Base-by-base conservation (phyloP, 2,329 filamentous ascomycete species). In the Leptosphaerulina australis region DNA sequence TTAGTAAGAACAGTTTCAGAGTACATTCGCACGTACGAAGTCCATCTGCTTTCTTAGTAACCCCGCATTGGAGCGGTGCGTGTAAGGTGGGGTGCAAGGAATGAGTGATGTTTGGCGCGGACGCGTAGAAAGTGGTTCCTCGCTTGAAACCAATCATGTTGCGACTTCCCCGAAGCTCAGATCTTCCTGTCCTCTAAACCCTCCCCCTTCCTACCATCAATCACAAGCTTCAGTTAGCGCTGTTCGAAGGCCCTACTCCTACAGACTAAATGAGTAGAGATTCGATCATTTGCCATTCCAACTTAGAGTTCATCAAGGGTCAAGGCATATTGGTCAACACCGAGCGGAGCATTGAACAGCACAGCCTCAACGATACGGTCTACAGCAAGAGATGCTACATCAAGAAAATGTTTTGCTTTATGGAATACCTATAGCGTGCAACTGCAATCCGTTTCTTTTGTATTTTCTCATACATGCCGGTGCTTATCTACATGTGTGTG, bases 1-100 rank as follows among this genome's bases (percentile, higher is more conserved):
- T 69, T 38, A 69, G 65, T 49, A 52, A 24, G 39, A 2, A n/a
- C 18, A 46, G 21, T 10, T 9, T 14, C 14, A 24, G 24, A 15
- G 22, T 30, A 41, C 0, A 15, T 12, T 24, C 12, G 38, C 21
- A 62, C 62, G 38, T 31, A 65, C 62, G 50, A 65, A 62, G 59
- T 65, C 62, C 62, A 65, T 65, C 36, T 59, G 54, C 36, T 58
- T 12, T 38, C 47, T 52, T 55, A 65, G 44, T 52, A 54, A 55
- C 62, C 59, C 62, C 58, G 60, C 62, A 65, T 65, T 41, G 39
- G 50, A 49, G 60, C 59, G 52, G 49, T 53, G 58, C 48, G 47
- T 48, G 55, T 53, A 48, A 57, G 55, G 57, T 55, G 58, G 55
- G 53, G 49, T 48, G 47, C 43, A 48, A 45, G 53, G 47, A 49